Conservation (phyloP, 2,329 filamentous ascomycete species). For the Hypomyces rosellus region DNA sequence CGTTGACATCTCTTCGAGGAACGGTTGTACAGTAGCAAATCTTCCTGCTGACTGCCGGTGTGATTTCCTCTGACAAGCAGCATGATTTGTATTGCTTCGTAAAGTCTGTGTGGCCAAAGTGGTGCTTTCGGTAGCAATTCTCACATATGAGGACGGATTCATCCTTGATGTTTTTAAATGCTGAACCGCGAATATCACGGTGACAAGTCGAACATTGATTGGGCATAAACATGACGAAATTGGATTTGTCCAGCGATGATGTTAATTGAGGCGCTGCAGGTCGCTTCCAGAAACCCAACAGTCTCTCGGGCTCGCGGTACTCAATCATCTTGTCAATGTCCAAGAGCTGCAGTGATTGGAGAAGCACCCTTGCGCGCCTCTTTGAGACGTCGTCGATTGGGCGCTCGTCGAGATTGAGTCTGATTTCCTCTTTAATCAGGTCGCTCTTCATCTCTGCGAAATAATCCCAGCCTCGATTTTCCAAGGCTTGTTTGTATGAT, state of each 20-base stretch:
- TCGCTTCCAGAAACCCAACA: slow-evolving; percentile 20
- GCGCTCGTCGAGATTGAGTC: slow-evolving; percentile 6
- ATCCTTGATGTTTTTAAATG: slow-evolving; percentile 16
- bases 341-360: slow-evolving; percentile 28
- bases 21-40: slow-evolving; percentile 22
- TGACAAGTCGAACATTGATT: slow-evolving; percentile 16
- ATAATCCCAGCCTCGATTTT: slow-evolving; percentile 17
- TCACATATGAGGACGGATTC: slow-evolving; percentile 23
- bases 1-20: slow-evolving; percentile 14
- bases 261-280: slow-evolving; percentile 20
- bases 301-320: slow-evolving; percentile 20
- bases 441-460: slow-evolving; percentile 20
- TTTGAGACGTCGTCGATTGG: slow-evolving; percentile 5
- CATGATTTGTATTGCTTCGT: slow-evolving; percentile 30
- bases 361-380: slow-evolving; percentile 23
- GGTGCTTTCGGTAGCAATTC: slow-evolving; percentile 24
- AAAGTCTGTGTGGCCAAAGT: slow-evolving; percentile 22
- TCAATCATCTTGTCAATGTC: slow-evolving; percentile 35
- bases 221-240: slow-evolving; percentile 16
- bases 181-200: slow-evolving; percentile 17
- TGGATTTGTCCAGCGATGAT: slow-evolving; percentile 4
- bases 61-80: slow-evolving; percentile 21
- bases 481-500: slow-evolving; percentile 18
- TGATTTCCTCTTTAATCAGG: slow-evolving; percentile 10
- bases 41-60: slow-evolving; percentile 16